Base-by-base conservation (phyloP, 2,329 filamentous ascomycete genomes). In the Talaromyces sp. region DNA sequence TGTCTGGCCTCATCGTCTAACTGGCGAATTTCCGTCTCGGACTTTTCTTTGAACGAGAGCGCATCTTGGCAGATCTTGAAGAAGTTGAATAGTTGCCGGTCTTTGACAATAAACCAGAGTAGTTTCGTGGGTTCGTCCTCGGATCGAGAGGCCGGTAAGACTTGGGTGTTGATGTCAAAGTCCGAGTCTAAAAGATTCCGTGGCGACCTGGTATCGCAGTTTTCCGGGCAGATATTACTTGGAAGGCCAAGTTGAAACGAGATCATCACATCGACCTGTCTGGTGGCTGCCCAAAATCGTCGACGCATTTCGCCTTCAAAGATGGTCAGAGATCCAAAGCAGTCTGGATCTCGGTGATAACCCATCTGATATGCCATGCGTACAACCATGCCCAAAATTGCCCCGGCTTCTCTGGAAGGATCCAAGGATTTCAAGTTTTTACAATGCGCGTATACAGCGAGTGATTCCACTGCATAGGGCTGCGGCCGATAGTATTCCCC, bases 181-280 rank as follows among this genome's bases (percentile, higher is more conserved):
- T 87, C 84, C 2, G 81, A 77, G 67, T 88, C 85, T 29, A 79
- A 70, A 19, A 87, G 68, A 67, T 88, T 86, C 14, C 77, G 73
- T 7, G 84, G 84, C 21, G 80, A 67, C 3, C 70, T 65, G 0
- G 82, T 85, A 66, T 88, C 85, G 49, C 80, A 82, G 58, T 85
- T 82, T 56, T 86, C 81, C 19, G 79, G 77, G 56, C 82, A 76
- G 51, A 86, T 77, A 78, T 85, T 83, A 65, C 79, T 81, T 3
- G 85, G 85, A 31, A 88, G 73, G 2, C 85, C 85, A 64, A 87
- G 77, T 65, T 87, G 84, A 66, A 86, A 86, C 1, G 82, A 79
- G 2, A 83, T 78, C 14, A 87, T 72, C 5, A 83, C 69, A 65
- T 87, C 85, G 58, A 87, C 76, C 67, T 86, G 84, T 14, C 64